These are phyloP conservation scores for Scutellaria barbata DNA, from an alignment of 257 asterid species.

Conservation along the genomic window DNA sequence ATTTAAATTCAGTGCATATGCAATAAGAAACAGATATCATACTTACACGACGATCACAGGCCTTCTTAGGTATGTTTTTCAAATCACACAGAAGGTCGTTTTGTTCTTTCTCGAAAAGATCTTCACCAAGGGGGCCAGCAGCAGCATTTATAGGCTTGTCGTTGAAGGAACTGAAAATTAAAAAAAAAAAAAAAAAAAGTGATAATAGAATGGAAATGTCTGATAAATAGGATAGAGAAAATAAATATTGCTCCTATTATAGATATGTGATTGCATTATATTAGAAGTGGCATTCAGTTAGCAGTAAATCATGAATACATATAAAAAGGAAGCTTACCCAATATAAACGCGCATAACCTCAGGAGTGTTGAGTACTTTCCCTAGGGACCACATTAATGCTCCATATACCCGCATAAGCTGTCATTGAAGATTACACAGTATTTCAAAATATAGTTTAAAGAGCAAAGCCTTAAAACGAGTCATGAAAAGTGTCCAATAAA, in stretches of 20 bases:
- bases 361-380: slow-evolving; percentile 83
- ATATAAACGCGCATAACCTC: slow-evolving; percentile 78
- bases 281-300: neutral
- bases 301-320: neutral
- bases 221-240: neutral
- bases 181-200: neutral
- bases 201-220: neutral
- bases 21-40: slow-evolving; percentile 5
- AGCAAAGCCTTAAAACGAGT: neutral
- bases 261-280: neutral
- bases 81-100: slow-evolving; percentile 72
- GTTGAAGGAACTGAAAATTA: slow-evolving; percentile 59
- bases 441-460: neutral
- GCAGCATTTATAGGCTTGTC: slow-evolving; percentile 71
- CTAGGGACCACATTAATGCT: slow-evolving; percentile 90
- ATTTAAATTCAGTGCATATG: neutral
- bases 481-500: neutral
- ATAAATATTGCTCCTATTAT: neutral
- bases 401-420: slow-evolving; percentile 92
- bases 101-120: slow-evolving; percentile 78
- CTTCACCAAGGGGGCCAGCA: slow-evolving; percentile 71
- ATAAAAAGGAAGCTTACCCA: slow-evolving; percentile 54
- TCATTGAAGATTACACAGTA: neutral
- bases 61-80: slow-evolving; percentile 76
- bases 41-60: slow-evolving; percentile 83